Percentiles rank a stretch among this genome's conserved stretches.
Conservation (phyloP, 164 flowering plant species). For the Aristolochia contorta region DNA sequence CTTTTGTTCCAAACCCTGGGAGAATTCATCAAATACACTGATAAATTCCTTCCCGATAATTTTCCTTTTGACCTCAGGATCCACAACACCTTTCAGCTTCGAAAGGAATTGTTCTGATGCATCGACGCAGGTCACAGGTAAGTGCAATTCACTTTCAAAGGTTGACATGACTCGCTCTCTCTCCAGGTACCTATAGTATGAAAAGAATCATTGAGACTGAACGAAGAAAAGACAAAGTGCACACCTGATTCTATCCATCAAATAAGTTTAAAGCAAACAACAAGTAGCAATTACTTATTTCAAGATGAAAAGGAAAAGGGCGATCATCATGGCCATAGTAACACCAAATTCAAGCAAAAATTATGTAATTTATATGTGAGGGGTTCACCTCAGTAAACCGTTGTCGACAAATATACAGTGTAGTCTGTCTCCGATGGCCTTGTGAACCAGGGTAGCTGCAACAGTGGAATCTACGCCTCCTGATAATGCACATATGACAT, state of each 20-base stretch:
- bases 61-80: conserved; percentile 89
- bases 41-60: conserved; percentile 94
- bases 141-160: conserved; percentile 73
- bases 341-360: neutral
- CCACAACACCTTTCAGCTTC: conserved; percentile 76
- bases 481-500: conserved; percentile 90
- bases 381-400: conserved; percentile 72
- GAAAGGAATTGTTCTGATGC: conserved; percentile 67
- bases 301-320: no score
- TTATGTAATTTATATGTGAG: neutral
- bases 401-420: conserved; percentile 95
- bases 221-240: no score
- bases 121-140: conserved; percentile 90
- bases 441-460: conserved; percentile 95
- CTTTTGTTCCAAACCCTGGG: conserved; percentile 56
- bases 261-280: no score
- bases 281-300: no score
- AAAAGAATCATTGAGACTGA: neutral
- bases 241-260: no score
- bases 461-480: conserved; percentile 98
- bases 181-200: conserved; percentile 60
- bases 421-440: conserved; percentile 91
- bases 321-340: neutral
- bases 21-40: conserved; percentile 68
- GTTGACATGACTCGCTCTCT: conserved; percentile 87